Conservation (phyloP, 257 asterid species). For the Oldenlandia corymbosa region DNA sequence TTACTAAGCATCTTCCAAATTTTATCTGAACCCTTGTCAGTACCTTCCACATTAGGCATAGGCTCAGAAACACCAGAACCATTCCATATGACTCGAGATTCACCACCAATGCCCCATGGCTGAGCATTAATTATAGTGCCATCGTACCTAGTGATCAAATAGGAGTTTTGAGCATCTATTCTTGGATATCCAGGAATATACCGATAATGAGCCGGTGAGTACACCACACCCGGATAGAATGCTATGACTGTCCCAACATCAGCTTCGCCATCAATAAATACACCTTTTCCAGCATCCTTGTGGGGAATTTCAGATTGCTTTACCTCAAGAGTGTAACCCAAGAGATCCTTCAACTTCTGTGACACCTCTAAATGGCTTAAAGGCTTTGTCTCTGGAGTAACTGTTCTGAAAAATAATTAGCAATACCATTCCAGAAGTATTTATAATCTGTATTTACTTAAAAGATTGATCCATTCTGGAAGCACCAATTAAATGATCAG, state of each 20-base stretch:
- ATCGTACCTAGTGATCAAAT: conserved; percentile 81
- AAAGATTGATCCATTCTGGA: not conserved
- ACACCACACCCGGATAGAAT: conserved; percentile 78
- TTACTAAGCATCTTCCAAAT: conserved; percentile 76
- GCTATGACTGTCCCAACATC: conserved; percentile 73
- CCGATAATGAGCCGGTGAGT: conserved; percentile 71
- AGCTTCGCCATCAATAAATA: conserved; percentile 79
- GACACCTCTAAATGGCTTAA: conserved; percentile 55
- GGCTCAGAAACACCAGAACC: conserved; percentile 29
- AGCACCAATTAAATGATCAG: not conserved
- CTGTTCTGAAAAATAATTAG: conserved; percentile 32
- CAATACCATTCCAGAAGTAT: conserved; percentile 22
- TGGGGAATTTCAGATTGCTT: conserved; percentile 75
- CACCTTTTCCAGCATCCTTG: conserved; percentile 81
- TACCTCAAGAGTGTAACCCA: conserved; percentile 71
- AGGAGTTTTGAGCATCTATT: conserved; percentile 69
- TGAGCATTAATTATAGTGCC: conserved; percentile 83
- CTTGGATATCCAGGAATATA: conserved; percentile 89
- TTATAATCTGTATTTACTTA: not conserved
- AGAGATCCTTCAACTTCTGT: conserved; percentile 49
- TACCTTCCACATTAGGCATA: conserved; percentile 20
- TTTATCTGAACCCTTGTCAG: conserved; percentile 52
- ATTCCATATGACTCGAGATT: conserved; percentile 62
- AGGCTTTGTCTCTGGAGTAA: conserved; percentile 47
- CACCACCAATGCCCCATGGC: conserved; percentile 95